Percentiles rank a stretch among this genome's conserved stretches.
phyloP scores from a whole-genome alignment of 2,329 filamentous ascomycete species.

The Diatrype stigma region DNA sequence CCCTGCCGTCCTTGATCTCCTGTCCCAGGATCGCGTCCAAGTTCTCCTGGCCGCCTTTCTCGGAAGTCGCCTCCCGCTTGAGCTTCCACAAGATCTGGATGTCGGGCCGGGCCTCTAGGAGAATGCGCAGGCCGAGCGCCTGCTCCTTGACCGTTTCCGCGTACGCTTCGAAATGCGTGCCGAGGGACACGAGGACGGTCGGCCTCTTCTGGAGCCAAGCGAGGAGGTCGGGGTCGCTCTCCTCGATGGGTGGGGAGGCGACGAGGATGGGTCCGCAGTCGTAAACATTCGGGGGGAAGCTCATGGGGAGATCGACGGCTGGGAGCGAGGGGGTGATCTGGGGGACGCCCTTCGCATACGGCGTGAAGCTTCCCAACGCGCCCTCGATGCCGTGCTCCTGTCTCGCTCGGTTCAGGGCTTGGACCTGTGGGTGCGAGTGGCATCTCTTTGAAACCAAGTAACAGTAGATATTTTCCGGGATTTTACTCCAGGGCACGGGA shows the following conservation, averaged over 20 bases:
- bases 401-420: neutral
- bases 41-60: neutral
- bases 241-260: neutral
- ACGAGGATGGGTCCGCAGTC: slow-evolving; percentile 1
- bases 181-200: slow-evolving; percentile 1
- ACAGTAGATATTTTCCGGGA: neutral
- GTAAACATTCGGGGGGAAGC: neutral
- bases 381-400: neutral
- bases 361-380: neutral
- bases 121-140: neutral
- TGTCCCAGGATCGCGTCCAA: neutral
- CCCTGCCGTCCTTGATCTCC: neutral
- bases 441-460: neutral
- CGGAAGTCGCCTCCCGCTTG: neutral
- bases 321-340: neutral
- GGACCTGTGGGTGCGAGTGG: neutral
- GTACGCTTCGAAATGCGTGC: neutral
- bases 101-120: neutral
- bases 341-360: neutral
- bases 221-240: neutral
- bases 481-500: neutral
- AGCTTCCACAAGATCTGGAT: neutral
- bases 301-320: neutral
- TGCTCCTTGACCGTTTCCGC: neutral
- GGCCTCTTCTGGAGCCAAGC: neutral